Conservation (phyloP, 306 rosid species). For the Casuarina equisetifolia region DNA sequence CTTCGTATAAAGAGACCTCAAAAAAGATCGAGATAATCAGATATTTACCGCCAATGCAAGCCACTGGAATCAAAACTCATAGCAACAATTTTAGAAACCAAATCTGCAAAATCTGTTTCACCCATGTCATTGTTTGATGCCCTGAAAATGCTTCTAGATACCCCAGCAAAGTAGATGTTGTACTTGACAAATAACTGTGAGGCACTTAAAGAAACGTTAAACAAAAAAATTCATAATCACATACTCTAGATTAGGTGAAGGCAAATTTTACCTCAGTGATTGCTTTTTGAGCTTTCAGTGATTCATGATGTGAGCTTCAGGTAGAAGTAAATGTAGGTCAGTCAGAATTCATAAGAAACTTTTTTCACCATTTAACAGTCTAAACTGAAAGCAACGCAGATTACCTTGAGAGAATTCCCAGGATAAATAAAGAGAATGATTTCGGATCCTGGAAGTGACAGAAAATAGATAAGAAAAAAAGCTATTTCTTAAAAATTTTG, state of each 20-base stretch:
- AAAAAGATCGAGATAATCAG: constrained; percentile 15
- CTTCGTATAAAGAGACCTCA: not conserved
- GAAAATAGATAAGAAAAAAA: constrained; percentile 34
- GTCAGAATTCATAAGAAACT: constrained; percentile 24
- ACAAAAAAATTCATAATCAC: constrained; percentile 20
- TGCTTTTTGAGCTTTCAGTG: constrained; percentile 94
- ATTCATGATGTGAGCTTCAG: constrained; percentile 95
- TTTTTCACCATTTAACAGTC: constrained; percentile 20
- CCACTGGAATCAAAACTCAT: constrained; percentile 92
- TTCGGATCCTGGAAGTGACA: constrained; percentile 69
- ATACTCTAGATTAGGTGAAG: constrained; percentile 28
- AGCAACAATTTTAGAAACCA: constrained; percentile 87
- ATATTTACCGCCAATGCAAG: constrained; percentile 92
- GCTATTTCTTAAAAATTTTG: constrained; percentile 26
- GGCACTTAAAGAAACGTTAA: constrained; percentile 32
- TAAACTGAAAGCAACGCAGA: constrained; percentile 20
- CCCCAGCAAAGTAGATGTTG: constrained; percentile 98
- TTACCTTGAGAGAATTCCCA: constrained; percentile 95
- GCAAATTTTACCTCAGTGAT: constrained; percentile 78
- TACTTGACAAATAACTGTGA: constrained; percentile 95
- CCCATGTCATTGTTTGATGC: constrained; percentile 50
- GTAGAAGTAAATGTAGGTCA: constrained; percentile 30
- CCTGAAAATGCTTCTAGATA: constrained; percentile 80
- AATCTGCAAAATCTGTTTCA: constrained; percentile 60
- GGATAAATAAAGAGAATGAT: constrained; percentile 74